Evolutionary conservation across 2,329 filamentous ascomycete species (phyloP), one percentile per base, ranked within the genome.

Genomic region (Ilyonectria destructans): DNA sequence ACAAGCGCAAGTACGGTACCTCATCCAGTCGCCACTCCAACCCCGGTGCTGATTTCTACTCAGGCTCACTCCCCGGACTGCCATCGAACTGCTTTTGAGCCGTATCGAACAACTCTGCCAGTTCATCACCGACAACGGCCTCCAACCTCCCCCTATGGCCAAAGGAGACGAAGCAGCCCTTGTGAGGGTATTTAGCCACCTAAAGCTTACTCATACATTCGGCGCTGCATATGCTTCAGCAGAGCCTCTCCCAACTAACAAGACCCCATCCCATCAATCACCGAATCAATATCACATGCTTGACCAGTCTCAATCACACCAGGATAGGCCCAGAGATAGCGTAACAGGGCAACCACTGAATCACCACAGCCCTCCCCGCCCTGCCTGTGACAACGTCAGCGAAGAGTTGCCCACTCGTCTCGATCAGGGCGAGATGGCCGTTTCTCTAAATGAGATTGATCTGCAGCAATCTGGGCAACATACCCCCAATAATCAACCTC

Each of bases 81-180:
- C 69, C 2, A 68, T 69, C 26, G 70, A 72, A 29, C 56, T 71
- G 8, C 69, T 72, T 40, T 68, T 64, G 4, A 48, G 61, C 4
- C 59, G 69, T 8, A 69, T 71, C 12, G 64, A 71, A 46, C 66
- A 72, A 21, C 62, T 72, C 6, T 66, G 61, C 35, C 78, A 81
- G 26, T 84, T 83, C 33, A 84, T 84, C 19, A 69, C 77, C 49
- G 80, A 82, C n/a, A 75, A 82, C 69, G 80, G 80, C 3, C 73
- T 84, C 2, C 75, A 80, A 29, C 78, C 80, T 2, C 82, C 82
- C 1, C 69, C 72, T 0, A 83, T 84, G 82, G 31, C 61, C 17
- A 58, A 67, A 23, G 69, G 72, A n/a, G 74, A 74, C 10, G 68
- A 69, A 37, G 55, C 26, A 4, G 51, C 65, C 8, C 58, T 73